These are phyloP conservation scores for Phytophthora quininea DNA, from an alignment of 352 stramenopile genomes.

Conservation along the genomic window DNA sequence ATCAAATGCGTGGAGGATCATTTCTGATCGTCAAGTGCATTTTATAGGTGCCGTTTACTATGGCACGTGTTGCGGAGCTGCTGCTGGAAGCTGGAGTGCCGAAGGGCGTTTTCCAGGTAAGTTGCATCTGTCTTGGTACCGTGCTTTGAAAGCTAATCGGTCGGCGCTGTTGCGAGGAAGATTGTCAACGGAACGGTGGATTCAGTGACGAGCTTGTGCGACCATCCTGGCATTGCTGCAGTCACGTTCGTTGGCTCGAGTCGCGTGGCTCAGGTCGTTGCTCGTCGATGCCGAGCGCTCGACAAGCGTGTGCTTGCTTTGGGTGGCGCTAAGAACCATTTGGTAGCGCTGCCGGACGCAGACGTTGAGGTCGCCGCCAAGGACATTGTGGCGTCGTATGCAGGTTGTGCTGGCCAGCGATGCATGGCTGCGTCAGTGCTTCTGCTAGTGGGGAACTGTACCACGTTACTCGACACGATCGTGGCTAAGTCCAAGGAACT, in stretches of 20 bases:
- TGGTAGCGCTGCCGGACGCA: constrained; percentile 95
- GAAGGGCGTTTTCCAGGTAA: constrained; percentile 92
- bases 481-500: constrained; percentile 89
- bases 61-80: constrained; percentile 89
- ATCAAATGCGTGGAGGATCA: background rate
- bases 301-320: constrained; percentile 96
- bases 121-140: background rate
- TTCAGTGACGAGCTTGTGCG: constrained; percentile 92
- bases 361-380: constrained; percentile 91
- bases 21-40: background rate
- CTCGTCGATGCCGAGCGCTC: constrained; percentile 85
- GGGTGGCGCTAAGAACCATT: constrained; percentile 98
- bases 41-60: constrained; percentile 88
- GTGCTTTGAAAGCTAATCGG: background rate
- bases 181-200: constrained; percentile 94
- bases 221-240: constrained; percentile 86
- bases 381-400: constrained; percentile 96
- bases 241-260: constrained; percentile 97
- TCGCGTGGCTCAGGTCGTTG: constrained; percentile 93
- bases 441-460: constrained; percentile 87
- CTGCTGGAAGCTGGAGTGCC: constrained; percentile 94
- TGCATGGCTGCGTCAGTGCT: constrained; percentile 98
- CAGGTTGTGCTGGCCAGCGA: constrained; percentile 94
- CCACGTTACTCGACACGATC: constrained; percentile 84
- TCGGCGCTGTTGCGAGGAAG: constrained; percentile 32